Conservation (phyloP, 164 flowering plant species). For the Chloranthus sessilifolius region DNA sequence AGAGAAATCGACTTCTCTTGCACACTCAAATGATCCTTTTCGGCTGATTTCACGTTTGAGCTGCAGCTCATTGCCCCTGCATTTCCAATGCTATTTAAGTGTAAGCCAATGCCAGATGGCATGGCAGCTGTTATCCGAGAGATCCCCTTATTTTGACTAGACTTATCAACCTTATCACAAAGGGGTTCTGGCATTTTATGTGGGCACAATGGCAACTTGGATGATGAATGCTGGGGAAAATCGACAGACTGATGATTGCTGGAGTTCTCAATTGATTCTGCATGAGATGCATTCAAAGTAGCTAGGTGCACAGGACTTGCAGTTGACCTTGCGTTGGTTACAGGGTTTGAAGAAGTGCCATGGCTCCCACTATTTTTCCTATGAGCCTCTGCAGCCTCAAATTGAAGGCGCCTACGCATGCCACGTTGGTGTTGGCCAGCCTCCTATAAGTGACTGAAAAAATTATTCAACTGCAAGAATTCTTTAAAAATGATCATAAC, state of each 20-base stretch:
- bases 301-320: constrained; percentile 16
- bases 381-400: constrained; percentile 32
- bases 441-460: constrained; percentile 22
- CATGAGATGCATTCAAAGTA: constrained; percentile 11
- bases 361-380: neutral
- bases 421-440: constrained; percentile 29
- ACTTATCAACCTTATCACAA: constrained; percentile 7
- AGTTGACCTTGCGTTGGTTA: constrained; percentile 12
- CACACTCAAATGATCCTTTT: constrained; percentile 11
- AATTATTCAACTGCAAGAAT: constrained; percentile 14
- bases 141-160: constrained; percentile 17
- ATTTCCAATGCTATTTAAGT: constrained; percentile 50
- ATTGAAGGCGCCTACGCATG: constrained; percentile 41
- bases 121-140: constrained; percentile 23
- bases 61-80: constrained; percentile 19
- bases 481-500: constrained; percentile 2
- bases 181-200: constrained; percentile 8
- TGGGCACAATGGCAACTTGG: constrained; percentile 7
- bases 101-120: constrained; percentile 65
- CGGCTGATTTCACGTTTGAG: constrained; percentile 16
- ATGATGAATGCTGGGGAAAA: constrained; percentile 13
- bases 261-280: constrained; percentile 16
- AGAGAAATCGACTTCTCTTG: constrained; percentile 14
- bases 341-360: constrained; percentile 3
- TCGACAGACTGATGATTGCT: constrained; percentile 7